Evolutionary conservation across 257 asterid genomes (phyloP).

Genomic region (Phtheirospermum japonicum): DNA sequence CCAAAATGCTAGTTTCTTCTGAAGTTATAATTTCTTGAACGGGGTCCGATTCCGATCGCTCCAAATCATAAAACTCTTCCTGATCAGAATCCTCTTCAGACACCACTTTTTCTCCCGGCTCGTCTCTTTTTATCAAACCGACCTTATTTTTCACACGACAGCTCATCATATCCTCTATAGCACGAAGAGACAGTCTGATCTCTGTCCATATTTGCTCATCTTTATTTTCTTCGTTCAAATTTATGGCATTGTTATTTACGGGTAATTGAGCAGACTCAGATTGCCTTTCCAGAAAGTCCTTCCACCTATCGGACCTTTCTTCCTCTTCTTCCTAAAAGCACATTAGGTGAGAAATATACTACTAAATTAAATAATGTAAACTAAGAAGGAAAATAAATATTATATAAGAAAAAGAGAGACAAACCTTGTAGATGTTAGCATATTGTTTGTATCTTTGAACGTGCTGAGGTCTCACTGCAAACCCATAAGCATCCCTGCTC

Average conservation of each 20-base stretch:
- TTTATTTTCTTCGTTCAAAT: slow-evolving; percentile 33
- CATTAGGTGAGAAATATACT: background rate
- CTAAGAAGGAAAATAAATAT: background rate
- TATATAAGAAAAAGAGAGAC: background rate
- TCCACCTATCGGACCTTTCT: slow-evolving; percentile 97
- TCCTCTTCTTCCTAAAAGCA: slow-evolving; percentile 90
- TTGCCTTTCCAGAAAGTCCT: slow-evolving; percentile 74
- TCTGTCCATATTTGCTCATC: slow-evolving; percentile 71
- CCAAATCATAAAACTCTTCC: slow-evolving; percentile 92
- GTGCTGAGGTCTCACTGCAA: slow-evolving; percentile 97
- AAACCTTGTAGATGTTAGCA: slow-evolving; percentile 90
- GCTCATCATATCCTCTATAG: slow-evolving; percentile 81
- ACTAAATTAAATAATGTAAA: background rate
- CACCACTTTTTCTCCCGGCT: slow-evolving; percentile 38
- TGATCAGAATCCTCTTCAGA: slow-evolving; percentile 86
- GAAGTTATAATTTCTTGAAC: slow-evolving; percentile 41
- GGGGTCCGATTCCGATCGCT: slow-evolving; percentile 79
- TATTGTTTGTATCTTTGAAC: slow-evolving; percentile 89
- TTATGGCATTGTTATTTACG: slow-evolving; percentile 31
- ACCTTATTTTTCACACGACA: slow-evolving; percentile 55
- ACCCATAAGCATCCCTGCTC: slow-evolving; percentile 95
- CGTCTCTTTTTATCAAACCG: slow-evolving; percentile 32
- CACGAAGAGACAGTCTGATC: slow-evolving; percentile 66
- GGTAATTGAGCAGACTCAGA: slow-evolving; percentile 48
- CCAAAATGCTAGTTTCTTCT: slow-evolving; percentile 29